Percentiles rank a stretch among this genome's conserved stretches.
phyloP scores from a whole-genome alignment of 2,329 filamentous ascomycete genomes.

The Fusarium bactridioides region DNA sequence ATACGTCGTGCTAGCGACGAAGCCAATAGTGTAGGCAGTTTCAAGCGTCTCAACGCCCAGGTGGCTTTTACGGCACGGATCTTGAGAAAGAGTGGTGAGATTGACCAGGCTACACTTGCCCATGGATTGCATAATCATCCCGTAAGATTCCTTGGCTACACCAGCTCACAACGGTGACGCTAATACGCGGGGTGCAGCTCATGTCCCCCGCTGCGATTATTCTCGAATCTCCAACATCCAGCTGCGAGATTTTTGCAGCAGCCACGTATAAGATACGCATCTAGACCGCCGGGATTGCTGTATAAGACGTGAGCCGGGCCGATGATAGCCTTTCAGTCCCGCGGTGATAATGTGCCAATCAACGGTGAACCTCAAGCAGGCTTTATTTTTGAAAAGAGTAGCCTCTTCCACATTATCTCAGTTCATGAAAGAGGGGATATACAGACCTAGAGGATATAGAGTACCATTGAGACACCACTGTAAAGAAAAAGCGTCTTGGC shows the following conservation, averaged over 20 bases:
- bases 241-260: conserved; percentile 68
- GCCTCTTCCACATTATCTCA: too few species aligned
- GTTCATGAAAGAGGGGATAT: conserved; percentile 1
- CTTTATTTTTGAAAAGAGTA: not conserved
- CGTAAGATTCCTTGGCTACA: conserved; percentile 20
- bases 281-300: conserved; percentile 56
- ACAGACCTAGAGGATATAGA: not conserved
- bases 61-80: not conserved
- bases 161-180: not conserved
- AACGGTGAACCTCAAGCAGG: rapidly evolving
- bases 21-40: not conserved
- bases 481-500: conserved; percentile 14
- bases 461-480: conserved; percentile 14
- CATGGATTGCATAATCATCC: conserved; percentile 45
- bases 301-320: conserved; percentile 56
- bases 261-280: conserved; percentile 57
- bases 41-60: not conserved
- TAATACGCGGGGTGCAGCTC: conserved; percentile 39
- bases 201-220: conserved; percentile 58
- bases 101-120: not conserved
- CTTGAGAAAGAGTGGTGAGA: not conserved
- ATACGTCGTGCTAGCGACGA: rapidly evolving
- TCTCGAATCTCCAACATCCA: conserved; percentile 69
- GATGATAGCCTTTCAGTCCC: conserved; percentile 54
- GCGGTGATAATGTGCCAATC: conserved; percentile 53